Percentiles rank a stretch among this genome's conserved stretches.
phyloP scores from a whole-genome alignment of 2,329 filamentous ascomycete species.

The Trichoderma harzianum region DNA sequence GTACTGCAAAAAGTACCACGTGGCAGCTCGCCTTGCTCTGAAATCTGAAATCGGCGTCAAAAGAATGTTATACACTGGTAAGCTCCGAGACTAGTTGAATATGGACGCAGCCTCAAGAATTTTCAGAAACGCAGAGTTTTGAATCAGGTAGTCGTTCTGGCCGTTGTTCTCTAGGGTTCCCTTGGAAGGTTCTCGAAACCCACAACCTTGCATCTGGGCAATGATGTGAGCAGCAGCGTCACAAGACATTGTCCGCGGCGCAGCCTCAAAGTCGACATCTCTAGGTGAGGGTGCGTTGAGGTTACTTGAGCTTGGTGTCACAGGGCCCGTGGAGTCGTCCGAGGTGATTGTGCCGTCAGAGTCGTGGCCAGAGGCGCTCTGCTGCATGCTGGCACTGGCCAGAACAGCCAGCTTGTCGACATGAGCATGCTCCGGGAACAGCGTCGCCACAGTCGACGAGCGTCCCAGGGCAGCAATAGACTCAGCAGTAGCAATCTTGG shows the following conservation, averaged over 20 bases:
- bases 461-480: constrained; percentile 4
- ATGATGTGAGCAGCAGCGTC: constrained; percentile 37
- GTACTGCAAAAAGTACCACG: not conserved
- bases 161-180: constrained; percentile 31
- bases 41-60: not conserved
- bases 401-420: constrained; percentile 39
- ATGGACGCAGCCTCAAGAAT: constrained; percentile 30
- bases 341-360: constrained; percentile 19
- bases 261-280: constrained; percentile 25
- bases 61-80: not conserved
- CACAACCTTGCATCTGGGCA: constrained; percentile 38
- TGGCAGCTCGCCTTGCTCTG: not conserved
- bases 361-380: constrained; percentile 24
- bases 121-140: constrained; percentile 34
- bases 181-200: constrained; percentile 27
- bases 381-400: constrained; percentile 35
- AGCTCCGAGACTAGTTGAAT: constrained; percentile 7
- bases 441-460: constrained; percentile 10
- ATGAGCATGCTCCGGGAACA: constrained; percentile 21
- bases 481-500: constrained; percentile 8
- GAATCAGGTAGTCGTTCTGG: constrained; percentile 31
- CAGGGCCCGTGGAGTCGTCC: constrained; percentile 25
- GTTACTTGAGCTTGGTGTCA: constrained; percentile 22
- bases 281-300: constrained; percentile 18
- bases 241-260: constrained; percentile 35